Conservation (phyloP, 106 monocot species). For the Phalaenopsis equestris region DNA sequence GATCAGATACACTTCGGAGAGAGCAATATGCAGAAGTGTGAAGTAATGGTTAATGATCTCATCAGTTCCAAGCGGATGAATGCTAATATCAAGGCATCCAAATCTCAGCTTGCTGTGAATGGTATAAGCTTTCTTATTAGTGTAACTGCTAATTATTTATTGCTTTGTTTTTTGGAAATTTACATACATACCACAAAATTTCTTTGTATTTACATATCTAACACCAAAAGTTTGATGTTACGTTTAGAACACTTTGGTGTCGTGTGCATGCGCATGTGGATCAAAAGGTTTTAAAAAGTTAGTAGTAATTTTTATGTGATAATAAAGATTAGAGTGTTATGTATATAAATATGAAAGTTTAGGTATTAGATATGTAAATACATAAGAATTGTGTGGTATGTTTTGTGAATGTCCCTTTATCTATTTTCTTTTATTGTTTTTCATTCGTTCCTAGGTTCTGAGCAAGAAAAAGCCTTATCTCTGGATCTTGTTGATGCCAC, state of each 20-base stretch:
- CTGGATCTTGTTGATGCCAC: slow-evolving; percentile 76
- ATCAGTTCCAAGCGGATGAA: slow-evolving; percentile 97
- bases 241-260: too few species aligned
- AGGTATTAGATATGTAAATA: too few species aligned
- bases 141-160: neutral
- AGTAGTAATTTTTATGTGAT: too few species aligned
- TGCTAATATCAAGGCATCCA: slow-evolving; percentile 85
- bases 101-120: slow-evolving; percentile 26
- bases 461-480: slow-evolving; percentile 37
- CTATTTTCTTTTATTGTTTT: neutral
- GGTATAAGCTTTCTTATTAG: slow-evolving; percentile 29
- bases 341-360: too few species aligned
- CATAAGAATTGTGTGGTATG: too few species aligned
- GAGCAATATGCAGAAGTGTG: slow-evolving; percentile 95
- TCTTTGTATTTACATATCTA: too few species aligned
- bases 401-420: too few species aligned
- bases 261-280: too few species aligned
- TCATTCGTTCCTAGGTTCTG: slow-evolving; percentile 24
- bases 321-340: too few species aligned
- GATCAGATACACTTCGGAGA: slow-evolving; percentile 98
- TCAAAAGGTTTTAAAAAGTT: too few species aligned
- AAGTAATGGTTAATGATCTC: slow-evolving; percentile 98
- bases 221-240: too few species aligned
- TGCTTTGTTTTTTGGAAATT: neutral
- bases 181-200: too few species aligned